Conservation (phyloP, 2,329 filamentous ascomycete genomes). For the Tolypocladium nubicola region DNA sequence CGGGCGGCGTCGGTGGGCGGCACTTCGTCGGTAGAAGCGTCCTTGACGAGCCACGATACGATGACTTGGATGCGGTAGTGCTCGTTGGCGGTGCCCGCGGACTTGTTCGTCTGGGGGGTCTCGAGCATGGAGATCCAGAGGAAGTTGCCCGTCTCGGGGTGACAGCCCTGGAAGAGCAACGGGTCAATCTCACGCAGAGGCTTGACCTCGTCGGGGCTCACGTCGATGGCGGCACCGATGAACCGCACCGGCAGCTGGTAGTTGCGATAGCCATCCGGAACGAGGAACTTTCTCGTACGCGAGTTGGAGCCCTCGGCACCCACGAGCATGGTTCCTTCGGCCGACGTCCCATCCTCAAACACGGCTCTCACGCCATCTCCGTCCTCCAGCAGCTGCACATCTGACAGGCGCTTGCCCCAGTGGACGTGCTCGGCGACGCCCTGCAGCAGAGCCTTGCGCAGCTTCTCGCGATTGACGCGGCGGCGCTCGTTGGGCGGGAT, state of each 20-base stretch:
- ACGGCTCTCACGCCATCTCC: constrained; percentile 13
- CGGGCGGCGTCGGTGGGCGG: constrained; percentile 18
- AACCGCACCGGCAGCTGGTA: constrained; percentile 24
- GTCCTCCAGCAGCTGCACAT: constrained; percentile 11
- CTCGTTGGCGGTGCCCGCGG: constrained; percentile 16
- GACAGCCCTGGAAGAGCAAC: constrained; percentile 41
- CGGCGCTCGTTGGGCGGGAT: constrained; percentile 25
- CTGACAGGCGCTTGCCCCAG: constrained; percentile 20
- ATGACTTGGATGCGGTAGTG: constrained; percentile 32
- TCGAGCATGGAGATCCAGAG: constrained; percentile 39
- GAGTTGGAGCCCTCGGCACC: constrained; percentile 30
- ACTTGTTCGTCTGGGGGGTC: constrained; percentile 25
- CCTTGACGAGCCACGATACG: constrained; percentile 32
- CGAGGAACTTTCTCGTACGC: constrained; percentile 21
- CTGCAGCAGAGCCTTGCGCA: constrained; percentile 18
- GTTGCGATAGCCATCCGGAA: constrained; percentile 19
- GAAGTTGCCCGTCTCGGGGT: constrained; percentile 37
- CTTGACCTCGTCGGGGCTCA: constrained; percentile 26
- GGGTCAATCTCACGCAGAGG: constrained; percentile 37
- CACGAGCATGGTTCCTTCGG: constrained; percentile 22
- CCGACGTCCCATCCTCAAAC: constrained; percentile 21
- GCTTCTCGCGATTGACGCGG: constrained; percentile 24
- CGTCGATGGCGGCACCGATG: constrained; percentile 23
- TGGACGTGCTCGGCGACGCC: constrained; percentile 17
- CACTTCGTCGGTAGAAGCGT: constrained; percentile 20